phyloP scores from a whole-genome alignment of 208 protist genomes.

The Wallacemonas sp. region DNA sequence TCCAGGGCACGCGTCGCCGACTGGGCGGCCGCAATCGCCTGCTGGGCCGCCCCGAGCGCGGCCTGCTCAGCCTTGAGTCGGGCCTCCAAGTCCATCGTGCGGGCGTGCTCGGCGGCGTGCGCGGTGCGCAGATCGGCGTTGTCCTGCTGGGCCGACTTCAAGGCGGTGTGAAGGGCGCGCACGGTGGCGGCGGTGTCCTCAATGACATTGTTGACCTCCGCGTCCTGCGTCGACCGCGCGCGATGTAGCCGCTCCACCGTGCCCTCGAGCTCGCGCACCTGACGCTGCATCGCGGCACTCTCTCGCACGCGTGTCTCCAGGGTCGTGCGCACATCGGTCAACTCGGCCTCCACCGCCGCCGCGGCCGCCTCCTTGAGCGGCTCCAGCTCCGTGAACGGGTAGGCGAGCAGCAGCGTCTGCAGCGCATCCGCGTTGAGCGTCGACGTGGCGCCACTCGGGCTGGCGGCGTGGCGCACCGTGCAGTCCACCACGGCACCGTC shows the following conservation, averaged over 20 bases:
- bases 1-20: background rate
- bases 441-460: conserved; percentile 3
- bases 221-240: conserved; percentile 33
- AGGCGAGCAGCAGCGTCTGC: conserved; percentile 42
- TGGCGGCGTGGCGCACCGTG: conserved; percentile 36
- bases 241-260: conserved; percentile 44
- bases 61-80: conserved; percentile 1
- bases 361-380: conserved; percentile 27
- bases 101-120: background rate
- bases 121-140: conserved; percentile 4
- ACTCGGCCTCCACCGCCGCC: conserved; percentile 22
- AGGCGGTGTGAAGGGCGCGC: conserved; percentile 46
- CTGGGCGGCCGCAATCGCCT: background rate
- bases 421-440: conserved; percentile 38
- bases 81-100: background rate
- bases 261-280: conserved; percentile 36
- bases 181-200: conserved; percentile 66
- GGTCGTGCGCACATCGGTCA: conserved; percentile 23
- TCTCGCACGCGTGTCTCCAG: conserved; percentile 36
- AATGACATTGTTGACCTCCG: conserved; percentile 42
- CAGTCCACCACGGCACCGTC: conserved; percentile 54
- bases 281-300: conserved; percentile 18
- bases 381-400: conserved; percentile 44
- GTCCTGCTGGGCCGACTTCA: conserved; percentile 27
- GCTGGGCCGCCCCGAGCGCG: background rate